Conservation (phyloP, 768 basidiomycete species). For the Xerocomellus intermedius region DNA sequence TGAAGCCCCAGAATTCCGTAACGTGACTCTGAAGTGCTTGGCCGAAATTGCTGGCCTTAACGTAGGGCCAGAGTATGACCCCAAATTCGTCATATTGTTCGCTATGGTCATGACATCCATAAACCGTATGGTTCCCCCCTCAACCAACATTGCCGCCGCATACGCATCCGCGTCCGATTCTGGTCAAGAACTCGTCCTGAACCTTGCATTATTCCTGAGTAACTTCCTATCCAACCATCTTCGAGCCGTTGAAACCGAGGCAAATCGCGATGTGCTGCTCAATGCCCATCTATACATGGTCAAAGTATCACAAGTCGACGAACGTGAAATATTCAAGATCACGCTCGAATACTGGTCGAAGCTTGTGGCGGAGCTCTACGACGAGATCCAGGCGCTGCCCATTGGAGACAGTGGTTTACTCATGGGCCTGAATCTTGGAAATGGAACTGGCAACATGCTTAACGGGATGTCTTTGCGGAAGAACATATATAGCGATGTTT, state of each 20-base stretch:
- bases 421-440: conserved; percentile 83
- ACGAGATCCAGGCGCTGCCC: conserved; percentile 91
- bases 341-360: conserved; percentile 98
- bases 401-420: conserved; percentile 83
- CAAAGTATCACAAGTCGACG: conserved; percentile 96
- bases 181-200: conserved; percentile 95
- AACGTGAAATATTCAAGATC: conserved; percentile 99
- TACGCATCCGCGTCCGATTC: conserved; percentile 87
- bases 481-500: conserved; percentile 93
- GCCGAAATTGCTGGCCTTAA: conserved; percentile 94
- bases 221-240: conserved; percentile 95
- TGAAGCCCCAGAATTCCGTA: conserved; percentile 95
- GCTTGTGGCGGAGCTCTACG: conserved; percentile 94
- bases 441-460: conserved; percentile 62
- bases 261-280: conserved; percentile 87
- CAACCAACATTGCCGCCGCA: conserved; percentile 90
- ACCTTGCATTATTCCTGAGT: conserved; percentile 94
- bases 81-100: conserved; percentile 96
- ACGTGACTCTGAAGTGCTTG: conserved; percentile 93
- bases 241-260: conserved; percentile 88
- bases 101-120: conserved; percentile 97
- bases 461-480: conserved; percentile 82
- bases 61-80: conserved; percentile 95
- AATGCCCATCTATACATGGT: conserved; percentile 99
- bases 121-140: conserved; percentile 95